phyloP scores from a whole-genome alignment of 495 filamentous ascomycete species.

The Tuber aestivum region DNA sequence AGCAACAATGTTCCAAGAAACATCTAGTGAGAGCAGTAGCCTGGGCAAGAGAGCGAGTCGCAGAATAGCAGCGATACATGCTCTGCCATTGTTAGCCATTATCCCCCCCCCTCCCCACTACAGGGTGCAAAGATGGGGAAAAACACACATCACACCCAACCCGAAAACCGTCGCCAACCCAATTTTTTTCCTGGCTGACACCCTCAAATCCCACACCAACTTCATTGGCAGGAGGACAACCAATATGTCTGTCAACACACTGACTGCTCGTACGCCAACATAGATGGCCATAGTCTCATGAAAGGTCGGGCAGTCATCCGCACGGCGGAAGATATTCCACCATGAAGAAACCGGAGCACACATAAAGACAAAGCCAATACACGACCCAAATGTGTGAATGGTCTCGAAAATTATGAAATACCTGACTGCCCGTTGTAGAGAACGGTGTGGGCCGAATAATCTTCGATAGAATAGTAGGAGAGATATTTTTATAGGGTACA shows the following conservation, averaged over 20 bases:
- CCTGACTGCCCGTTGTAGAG: constrained; percentile 23
- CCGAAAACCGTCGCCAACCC: constrained; percentile 44
- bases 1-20: constrained; percentile 35
- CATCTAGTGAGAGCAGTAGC: constrained; percentile 33
- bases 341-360: constrained; percentile 32
- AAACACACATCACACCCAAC: constrained; percentile 43
- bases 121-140: not conserved
- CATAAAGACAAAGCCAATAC: constrained; percentile 27
- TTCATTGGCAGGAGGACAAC: constrained; percentile 44
- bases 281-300: constrained; percentile 30
- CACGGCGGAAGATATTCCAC: constrained; percentile 29
- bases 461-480: constrained; percentile 39
- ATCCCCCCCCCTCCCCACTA: constrained; percentile 3
- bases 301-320: constrained; percentile 28
- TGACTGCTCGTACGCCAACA: constrained; percentile 30
- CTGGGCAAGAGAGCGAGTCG: constrained; percentile 28
- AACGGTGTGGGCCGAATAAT: constrained; percentile 20
- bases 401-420: constrained; percentile 29
- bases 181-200: constrained; percentile 40
- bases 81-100: constrained; percentile 23
- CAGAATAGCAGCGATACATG: constrained; percentile 33
- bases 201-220: constrained; percentile 40
- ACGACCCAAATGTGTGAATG: constrained; percentile 28
- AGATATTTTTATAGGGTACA: constrained; percentile 37
- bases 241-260: constrained; percentile 43